phyloP scores from a whole-genome alignment of 1,139 yeast genomes.

The Yamadazyma pseudoaaseri region DNA sequence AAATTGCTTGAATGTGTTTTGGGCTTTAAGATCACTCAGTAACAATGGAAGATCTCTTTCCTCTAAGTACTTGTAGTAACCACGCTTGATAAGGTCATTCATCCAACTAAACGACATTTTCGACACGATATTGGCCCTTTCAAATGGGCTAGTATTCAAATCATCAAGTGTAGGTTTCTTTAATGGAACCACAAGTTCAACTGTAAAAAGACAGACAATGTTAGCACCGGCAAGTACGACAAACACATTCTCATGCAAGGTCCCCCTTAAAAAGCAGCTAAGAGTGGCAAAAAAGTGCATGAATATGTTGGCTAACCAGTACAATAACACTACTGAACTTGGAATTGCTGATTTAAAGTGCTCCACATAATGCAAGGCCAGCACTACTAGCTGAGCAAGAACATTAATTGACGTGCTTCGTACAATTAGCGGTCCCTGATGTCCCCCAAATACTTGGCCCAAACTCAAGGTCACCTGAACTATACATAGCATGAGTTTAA shows the following conservation, averaged over 20 bases:
- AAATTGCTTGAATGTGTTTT: constrained; percentile 18
- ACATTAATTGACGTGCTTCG: constrained; percentile 41
- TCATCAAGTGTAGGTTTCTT: constrained; percentile 8
- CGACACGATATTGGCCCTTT: constrained; percentile 79
- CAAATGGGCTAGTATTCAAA: constrained; percentile 54
- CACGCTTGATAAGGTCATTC: constrained; percentile 84
- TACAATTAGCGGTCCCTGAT: constrained; percentile 25
- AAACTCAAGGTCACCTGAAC: constrained; percentile 38
- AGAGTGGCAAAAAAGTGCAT: constrained; percentile 32
- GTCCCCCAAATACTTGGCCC: constrained; percentile 20
- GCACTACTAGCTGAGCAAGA: constrained; percentile 49
- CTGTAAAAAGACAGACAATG: neutral
- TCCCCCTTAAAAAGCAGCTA: neutral
- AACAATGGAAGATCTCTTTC: constrained; percentile 40
- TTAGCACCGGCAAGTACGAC: neutral
- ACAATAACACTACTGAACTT: constrained; percentile 65
- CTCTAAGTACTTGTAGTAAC: constrained; percentile 68
- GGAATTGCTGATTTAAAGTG: constrained; percentile 64
- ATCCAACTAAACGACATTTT: constrained; percentile 86
- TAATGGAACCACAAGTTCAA: constrained; percentile 1
- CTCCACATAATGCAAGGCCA: constrained; percentile 67
- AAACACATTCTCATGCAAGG: neutral
- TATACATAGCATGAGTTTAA: constrained; percentile 39
- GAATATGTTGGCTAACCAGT: constrained; percentile 63
- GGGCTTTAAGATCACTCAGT: constrained; percentile 18